phyloP scores from a whole-genome alignment of 1,284 basidiomycete species.

The Pseudozyma tsukubaensis region DNA sequence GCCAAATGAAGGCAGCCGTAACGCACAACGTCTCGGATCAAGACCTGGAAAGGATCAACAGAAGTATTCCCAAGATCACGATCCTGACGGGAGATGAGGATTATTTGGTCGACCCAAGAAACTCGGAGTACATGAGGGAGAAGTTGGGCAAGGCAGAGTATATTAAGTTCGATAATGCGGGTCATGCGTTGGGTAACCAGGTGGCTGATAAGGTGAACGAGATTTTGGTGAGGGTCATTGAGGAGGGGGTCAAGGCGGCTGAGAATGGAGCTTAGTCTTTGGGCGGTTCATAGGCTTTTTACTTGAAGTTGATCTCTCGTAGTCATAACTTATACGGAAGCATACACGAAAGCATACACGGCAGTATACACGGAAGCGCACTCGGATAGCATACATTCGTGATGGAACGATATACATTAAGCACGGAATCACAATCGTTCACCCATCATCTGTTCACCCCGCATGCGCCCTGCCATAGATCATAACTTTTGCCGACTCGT shows the following conservation, averaged over 20 bases:
- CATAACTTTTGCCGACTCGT: not conserved
- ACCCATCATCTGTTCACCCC: not conserved
- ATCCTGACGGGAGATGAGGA: conserved; percentile 83
- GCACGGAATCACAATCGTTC: not conserved
- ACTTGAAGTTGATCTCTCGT: no score
- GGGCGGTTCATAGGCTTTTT: no score
- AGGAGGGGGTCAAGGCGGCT: conserved; percentile 15
- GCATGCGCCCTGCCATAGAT: not conserved
- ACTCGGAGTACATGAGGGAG: conserved; percentile 75
- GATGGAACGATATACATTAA: not conserved
- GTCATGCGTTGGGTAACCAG: conserved; percentile 78
- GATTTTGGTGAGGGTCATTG: conserved; percentile 36
- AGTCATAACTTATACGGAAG: no score
- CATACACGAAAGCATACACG: no score
- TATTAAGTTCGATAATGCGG: conserved; percentile 75
- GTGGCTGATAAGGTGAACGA: conserved; percentile 48
- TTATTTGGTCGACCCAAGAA: conserved; percentile 74
- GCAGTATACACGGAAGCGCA: no score
- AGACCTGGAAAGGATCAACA: conserved; percentile 74
- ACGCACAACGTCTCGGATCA: conserved; percentile 77
- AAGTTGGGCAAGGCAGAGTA: conserved; percentile 79
- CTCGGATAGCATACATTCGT: conserved; percentile 1
- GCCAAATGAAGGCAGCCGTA: conserved; percentile 79
- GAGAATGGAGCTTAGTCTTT: conserved; percentile 6
- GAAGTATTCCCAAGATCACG: conserved; percentile 74